phyloP scores from a whole-genome alignment of 257 asterid species.

The Datura wrightii region DNA sequence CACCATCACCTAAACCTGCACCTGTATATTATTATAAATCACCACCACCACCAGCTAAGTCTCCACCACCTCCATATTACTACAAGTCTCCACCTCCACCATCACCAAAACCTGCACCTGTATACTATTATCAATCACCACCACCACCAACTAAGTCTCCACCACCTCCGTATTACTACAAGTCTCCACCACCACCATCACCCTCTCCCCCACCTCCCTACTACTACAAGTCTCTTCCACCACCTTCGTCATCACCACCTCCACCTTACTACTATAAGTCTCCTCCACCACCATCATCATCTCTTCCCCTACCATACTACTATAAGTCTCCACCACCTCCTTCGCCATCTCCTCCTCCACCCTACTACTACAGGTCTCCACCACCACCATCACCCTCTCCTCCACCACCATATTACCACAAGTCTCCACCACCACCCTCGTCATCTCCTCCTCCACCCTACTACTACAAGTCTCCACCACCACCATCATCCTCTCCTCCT shows the following conservation, averaged over 20 bases:
- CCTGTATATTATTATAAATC: constrained; percentile 3
- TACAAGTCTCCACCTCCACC: neutral
- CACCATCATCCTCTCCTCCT: constrained; percentile 32
- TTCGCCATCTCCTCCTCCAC: neutral
- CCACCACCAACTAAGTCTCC: neutral
- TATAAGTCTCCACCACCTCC: constrained; percentile 17
- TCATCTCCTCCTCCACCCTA: neutral
- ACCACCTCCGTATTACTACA: neutral
- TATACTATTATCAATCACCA: neutral
- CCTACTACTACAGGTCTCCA: neutral
- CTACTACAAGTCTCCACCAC: constrained; percentile 30
- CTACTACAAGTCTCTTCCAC: neutral
- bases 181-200: neutral
- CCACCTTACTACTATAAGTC: constrained; percentile 28
- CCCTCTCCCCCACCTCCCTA: neutral
- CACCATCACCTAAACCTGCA: neutral
- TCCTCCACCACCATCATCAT: neutral
- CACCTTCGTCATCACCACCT: neutral
- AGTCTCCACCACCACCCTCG: neutral
- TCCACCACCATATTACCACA: neutral
- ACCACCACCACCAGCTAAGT: neutral
- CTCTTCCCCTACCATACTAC: neutral
- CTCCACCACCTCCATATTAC: neutral
- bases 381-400: neutral
- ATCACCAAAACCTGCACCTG: neutral